Conservation (phyloP, 257 asterid genomes). For the Scutellaria barbata region DNA sequence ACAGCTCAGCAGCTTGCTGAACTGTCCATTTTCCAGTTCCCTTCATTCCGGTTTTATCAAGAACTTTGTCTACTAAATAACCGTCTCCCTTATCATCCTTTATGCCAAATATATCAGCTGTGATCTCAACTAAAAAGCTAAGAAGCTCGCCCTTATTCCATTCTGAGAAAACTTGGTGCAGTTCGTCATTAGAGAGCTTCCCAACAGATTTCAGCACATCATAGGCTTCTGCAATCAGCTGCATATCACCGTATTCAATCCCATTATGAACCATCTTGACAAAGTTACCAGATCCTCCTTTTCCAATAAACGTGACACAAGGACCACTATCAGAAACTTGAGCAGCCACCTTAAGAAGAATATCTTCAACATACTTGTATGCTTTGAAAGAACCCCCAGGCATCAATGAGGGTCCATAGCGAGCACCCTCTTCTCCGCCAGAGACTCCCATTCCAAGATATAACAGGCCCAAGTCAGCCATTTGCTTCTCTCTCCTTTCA, state of each 20-base stretch:
- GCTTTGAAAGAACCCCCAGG: conserved; percentile 78
- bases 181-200: conserved; percentile 67
- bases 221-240: conserved; percentile 75
- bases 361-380: conserved; percentile 65
- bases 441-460: conserved; percentile 88
- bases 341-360: conserved; percentile 71
- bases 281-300: conserved; percentile 78
- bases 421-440: conserved; percentile 85
- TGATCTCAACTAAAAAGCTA: conserved; percentile 72
- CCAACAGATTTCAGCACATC: conserved; percentile 70
- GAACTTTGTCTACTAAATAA: conserved; percentile 69
- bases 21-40: conserved; percentile 84
- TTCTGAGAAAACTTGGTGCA: conserved; percentile 64
- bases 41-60: conserved; percentile 81
- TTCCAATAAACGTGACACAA: conserved; percentile 69
- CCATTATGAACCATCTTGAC: conserved; percentile 81
- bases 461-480: conserved; percentile 54
- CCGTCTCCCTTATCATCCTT: conserved; percentile 74
- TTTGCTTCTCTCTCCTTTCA: conserved; percentile 67
- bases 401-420: conserved; percentile 75
- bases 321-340: conserved; percentile 80
- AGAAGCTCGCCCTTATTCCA: conserved; percentile 79
- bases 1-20: conserved; percentile 83
- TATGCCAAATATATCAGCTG: conserved; percentile 70
- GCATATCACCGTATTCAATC: conserved; percentile 84